These are phyloP conservation scores for Parasitella parasitica DNA, from an alignment of 371 early-diverging fungal genomes.

Conservation along the genomic window DNA sequence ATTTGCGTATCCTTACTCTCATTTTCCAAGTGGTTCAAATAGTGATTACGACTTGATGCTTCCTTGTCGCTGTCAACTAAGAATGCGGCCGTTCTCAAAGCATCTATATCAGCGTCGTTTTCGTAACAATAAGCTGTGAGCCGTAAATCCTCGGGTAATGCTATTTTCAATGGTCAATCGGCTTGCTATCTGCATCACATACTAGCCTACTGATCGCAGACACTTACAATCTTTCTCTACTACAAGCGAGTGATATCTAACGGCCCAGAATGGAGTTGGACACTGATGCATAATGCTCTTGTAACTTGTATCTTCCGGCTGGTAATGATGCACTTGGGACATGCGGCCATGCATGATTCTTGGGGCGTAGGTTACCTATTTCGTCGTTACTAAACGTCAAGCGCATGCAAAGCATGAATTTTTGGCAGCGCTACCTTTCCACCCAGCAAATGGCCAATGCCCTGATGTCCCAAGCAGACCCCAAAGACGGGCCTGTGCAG, in stretches of 20 bases:
- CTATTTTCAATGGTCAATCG: no score
- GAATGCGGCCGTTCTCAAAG: slow-evolving; percentile 32
- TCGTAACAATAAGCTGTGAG: slow-evolving; percentile 61
- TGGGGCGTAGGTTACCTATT: slow-evolving; percentile 61
- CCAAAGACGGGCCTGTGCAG: slow-evolving; percentile 85
- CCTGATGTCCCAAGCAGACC: slow-evolving; percentile 98
- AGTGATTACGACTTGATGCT: slow-evolving; percentile 16
- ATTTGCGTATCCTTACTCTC: slow-evolving; percentile 9
- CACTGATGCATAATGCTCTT: slow-evolving; percentile 62
- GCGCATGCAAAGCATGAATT: background rate
- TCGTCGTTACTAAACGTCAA: no score
- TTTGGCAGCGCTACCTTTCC: slow-evolving; percentile 55
- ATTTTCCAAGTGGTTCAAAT: slow-evolving; percentile 19
- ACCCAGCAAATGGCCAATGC: slow-evolving; percentile 81
- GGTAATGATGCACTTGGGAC: slow-evolving; percentile 51
- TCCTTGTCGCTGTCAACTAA: slow-evolving; percentile 26
- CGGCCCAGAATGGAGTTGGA: slow-evolving; percentile 70
- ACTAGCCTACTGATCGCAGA: no score
- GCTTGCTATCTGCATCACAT: no score
- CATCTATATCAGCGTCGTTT: slow-evolving; percentile 44
- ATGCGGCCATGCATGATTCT: slow-evolving; percentile 88
- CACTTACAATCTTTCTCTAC: slow-evolving; percentile 56
- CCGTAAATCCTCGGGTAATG: slow-evolving; percentile 53
- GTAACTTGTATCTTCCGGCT: background rate
- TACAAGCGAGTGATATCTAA: slow-evolving; percentile 91